phyloP scores from a whole-genome alignment of 2,329 filamentous ascomycete species.

The Arthroderma uncinatum region DNA sequence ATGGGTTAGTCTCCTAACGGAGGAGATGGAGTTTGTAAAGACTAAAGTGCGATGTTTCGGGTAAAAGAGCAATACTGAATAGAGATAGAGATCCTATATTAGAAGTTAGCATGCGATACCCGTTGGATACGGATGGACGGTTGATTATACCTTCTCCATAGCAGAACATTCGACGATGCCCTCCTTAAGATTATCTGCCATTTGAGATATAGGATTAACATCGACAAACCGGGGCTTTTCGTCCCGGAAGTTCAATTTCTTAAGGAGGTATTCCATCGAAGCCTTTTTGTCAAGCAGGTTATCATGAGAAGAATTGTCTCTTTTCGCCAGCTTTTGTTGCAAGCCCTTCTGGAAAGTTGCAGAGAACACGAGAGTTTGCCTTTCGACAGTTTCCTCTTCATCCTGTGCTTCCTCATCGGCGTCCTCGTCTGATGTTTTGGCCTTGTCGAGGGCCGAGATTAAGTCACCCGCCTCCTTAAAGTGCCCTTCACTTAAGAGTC shows the following conservation, averaged over 20 bases:
- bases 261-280: conserved; percentile 84
- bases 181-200: conserved; percentile 77
- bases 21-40: conserved; percentile 92
- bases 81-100: conserved; percentile 76
- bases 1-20: conserved; percentile 74
- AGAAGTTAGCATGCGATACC: conserved; percentile 9
- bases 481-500: conserved; percentile 80
- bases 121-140: conserved; percentile 9
- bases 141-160: conserved; percentile 65
- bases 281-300: conserved; percentile 61
- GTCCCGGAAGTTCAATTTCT: conserved; percentile 77
- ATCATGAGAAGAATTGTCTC: conserved; percentile 46
- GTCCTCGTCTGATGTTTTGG: conserved; percentile 40
- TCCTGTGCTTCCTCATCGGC: conserved; percentile 24
- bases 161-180: conserved; percentile 84
- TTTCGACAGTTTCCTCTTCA: conserved; percentile 25
- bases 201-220: conserved; percentile 76
- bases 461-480: conserved; percentile 93
- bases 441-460: conserved; percentile 63
- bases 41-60: conserved; percentile 71
- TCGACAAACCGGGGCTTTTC: conserved; percentile 83
- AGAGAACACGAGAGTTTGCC: conserved; percentile 92
- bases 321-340: conserved; percentile 81
- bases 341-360: conserved; percentile 88
- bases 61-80: conserved; percentile 73